Evolutionary conservation across 2,329 filamentous ascomycete species (phyloP).

Genomic region (Clarireedia hainanense): DNA sequence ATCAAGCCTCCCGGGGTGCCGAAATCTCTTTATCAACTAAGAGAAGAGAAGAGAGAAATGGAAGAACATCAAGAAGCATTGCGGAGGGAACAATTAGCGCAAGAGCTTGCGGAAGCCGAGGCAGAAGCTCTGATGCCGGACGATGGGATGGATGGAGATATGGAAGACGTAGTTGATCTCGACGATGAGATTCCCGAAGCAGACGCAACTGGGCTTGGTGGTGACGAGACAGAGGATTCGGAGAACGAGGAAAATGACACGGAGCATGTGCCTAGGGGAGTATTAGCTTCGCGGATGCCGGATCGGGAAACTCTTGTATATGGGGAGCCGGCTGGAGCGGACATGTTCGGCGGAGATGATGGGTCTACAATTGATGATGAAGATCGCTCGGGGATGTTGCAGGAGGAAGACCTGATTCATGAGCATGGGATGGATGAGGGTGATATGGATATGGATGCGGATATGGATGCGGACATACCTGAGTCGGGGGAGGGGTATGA

Average conservation of each 20-base stretch:
- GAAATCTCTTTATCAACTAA: constrained; percentile 85
- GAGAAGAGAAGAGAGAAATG: constrained; percentile 81
- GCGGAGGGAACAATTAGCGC: constrained; percentile 60
- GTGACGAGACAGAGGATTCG: constrained; percentile 34
- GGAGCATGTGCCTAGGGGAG: constrained; percentile 24
- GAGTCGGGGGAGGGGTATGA: constrained; percentile 56
- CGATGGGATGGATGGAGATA: constrained; percentile 29
- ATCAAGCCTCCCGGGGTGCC: constrained; percentile 78
- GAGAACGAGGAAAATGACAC: constrained; percentile 34
- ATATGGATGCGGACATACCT: constrained; percentile 62
- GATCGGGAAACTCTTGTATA: constrained; percentile 51
- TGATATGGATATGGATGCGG: constrained; percentile 46
- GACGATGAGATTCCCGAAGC: constrained; percentile 70
- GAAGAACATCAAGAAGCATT: constrained; percentile 76
- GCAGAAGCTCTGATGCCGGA: constrained; percentile 30
- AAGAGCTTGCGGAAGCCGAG: constrained; percentile 65
- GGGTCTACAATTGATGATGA: constrained; percentile 49
- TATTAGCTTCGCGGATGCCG: constrained; percentile 36
- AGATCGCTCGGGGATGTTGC: constrained; percentile 49
- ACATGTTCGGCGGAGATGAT: constrained; percentile 35
- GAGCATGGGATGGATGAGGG: constrained; percentile 27
- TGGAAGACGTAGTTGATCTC: constrained; percentile 50
- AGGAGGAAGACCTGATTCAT: constrained; percentile 50
- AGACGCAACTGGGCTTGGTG: constrained; percentile 25
- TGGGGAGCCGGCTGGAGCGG: constrained; percentile 40